Percentiles rank a stretch among this genome's conserved stretches.
Conservation (phyloP, 2,329 filamentous ascomycete species). For the Nigrospora osmanthi region DNA sequence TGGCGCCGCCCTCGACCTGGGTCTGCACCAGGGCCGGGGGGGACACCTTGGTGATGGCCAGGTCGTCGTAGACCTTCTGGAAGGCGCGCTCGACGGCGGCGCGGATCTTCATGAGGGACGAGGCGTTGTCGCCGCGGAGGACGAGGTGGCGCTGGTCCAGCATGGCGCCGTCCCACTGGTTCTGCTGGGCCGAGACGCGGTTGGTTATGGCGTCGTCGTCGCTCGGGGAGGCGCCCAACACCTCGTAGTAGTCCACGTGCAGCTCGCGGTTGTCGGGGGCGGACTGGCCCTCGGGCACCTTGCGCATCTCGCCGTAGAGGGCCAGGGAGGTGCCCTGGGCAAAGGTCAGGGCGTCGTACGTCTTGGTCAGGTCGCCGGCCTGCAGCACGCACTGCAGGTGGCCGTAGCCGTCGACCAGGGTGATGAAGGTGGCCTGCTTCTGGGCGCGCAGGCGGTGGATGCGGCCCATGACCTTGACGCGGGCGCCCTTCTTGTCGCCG, state of each 20-base stretch:
- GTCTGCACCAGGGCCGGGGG: conserved; percentile 92
- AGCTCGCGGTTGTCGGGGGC: conserved; percentile 82
- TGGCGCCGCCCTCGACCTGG: conserved; percentile 86
- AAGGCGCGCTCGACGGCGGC: conserved; percentile 77
- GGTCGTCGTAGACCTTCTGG: conserved; percentile 68
- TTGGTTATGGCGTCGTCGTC: conserved; percentile 88
- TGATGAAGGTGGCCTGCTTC: conserved; percentile 81
- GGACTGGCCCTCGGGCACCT: conserved; percentile 68
- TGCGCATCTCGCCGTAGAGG: conserved; percentile 75
- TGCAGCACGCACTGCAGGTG: conserved; percentile 78
- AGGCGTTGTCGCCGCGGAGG: conserved; percentile 75
- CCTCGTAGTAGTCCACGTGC: conserved; percentile 81
- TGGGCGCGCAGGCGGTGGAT: conserved; percentile 77
- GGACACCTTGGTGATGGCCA: conserved; percentile 72
- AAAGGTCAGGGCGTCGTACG: conserved; percentile 83
- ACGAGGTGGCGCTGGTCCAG: conserved; percentile 79
- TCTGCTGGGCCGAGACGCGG: conserved; percentile 43
- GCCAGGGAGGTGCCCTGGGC: conserved; percentile 82
- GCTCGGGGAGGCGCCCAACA: conserved; percentile 71
- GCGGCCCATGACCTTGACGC: conserved; percentile 73
- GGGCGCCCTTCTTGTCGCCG: conserved; percentile 53
- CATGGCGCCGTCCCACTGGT: conserved; percentile 52
- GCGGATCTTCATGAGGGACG: conserved; percentile 82
- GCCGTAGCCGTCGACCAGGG: conserved; percentile 76
- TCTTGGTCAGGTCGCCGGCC: conserved; percentile 72